Evolutionary conservation across 768 basidiomycete species (phyloP).

Genomic region (Boletus insuetus): DNA sequence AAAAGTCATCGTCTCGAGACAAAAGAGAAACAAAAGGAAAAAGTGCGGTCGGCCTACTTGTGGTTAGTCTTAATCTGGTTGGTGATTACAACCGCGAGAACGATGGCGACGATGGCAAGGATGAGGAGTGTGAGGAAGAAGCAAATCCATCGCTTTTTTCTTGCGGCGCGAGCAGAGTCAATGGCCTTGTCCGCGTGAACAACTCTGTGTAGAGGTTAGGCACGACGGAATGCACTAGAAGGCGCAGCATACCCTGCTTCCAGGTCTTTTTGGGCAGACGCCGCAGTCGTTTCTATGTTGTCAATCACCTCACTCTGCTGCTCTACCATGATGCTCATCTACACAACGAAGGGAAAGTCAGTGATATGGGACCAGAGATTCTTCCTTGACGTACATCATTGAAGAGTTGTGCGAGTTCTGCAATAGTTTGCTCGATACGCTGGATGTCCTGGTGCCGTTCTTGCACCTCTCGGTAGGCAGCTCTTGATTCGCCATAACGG

Average conservation of each 20-base stretch:
- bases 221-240: neutral
- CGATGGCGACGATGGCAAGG: conserved; percentile 62
- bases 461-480: conserved; percentile 96
- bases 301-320: conserved; percentile 90
- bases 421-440: conserved; percentile 90
- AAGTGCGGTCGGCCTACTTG: conserved; percentile 15
- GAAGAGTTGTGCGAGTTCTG: conserved; percentile 92
- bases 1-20: neutral
- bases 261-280: conserved; percentile 73
- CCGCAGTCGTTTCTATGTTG: conserved; percentile 76
- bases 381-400: conserved; percentile 66
- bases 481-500: conserved; percentile 85
- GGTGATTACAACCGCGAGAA: conserved; percentile 56
- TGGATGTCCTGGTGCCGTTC: conserved; percentile 94
- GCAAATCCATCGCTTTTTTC: conserved; percentile 98
- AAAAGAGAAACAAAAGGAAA: neutral
- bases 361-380: neutral
- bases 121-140: conserved; percentile 72
- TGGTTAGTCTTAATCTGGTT: conserved; percentile 41
- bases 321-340: conserved; percentile 95
- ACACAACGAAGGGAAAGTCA: conserved; percentile 6
- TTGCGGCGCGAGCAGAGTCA: conserved; percentile 78
- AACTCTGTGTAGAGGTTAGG: conserved; percentile 45
- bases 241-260: conserved; percentile 67
- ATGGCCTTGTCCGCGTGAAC: conserved; percentile 87